Base-by-base conservation (phyloP, 495 filamentous ascomycete species). In the Penicillium coprophilum region DNA sequence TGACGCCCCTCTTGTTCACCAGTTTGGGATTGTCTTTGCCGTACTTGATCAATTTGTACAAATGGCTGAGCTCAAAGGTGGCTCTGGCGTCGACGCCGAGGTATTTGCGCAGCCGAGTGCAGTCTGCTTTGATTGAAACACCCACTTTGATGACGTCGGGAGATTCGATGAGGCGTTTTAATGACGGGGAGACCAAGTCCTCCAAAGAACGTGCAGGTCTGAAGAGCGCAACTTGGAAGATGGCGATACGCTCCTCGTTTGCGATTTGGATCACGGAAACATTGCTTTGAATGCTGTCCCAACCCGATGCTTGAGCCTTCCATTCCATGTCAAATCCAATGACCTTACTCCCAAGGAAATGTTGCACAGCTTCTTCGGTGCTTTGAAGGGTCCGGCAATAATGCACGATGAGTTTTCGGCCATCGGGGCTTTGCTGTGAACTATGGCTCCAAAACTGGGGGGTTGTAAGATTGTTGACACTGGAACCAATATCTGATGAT, bases 251-350 rank as follows among this genome's bases (percentile, higher is more conserved):
- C 47, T 85, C 82, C 58, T 87, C 79, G 55, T 85, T 90, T 8
- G 91, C 91, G 19, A 96, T 55, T 69, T 96, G 92, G 38, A 96
- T 85, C 21, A 95, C 66, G 0, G 86, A 88, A 4, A 93, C 80
- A 56, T 93, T 90, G 39, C 75, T 74, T 55, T 82, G 84, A 38
- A 82, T 70, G 10, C 79, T 77, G 43, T 77, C 65, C 50, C 56
- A 60, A 46, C 61, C 67, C 13, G 57, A 70, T 17, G 81, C 71
- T n/a, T 81, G 70, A 19, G 80, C 57, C 57, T 78, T 72, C 92
- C 92, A 96, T 73, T 96, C 92, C 61, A 96, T 78, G 65, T 96
- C 92, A 58, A 96, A 90, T 8, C 90, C 89, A 36, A 96, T 66
- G 10, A 96, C 68, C 51, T 82, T 77, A 61, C 92, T 83, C 12